Base-by-base conservation (phyloP, 768 basidiomycete genomes). In the Termitomyces titanicus region DNA sequence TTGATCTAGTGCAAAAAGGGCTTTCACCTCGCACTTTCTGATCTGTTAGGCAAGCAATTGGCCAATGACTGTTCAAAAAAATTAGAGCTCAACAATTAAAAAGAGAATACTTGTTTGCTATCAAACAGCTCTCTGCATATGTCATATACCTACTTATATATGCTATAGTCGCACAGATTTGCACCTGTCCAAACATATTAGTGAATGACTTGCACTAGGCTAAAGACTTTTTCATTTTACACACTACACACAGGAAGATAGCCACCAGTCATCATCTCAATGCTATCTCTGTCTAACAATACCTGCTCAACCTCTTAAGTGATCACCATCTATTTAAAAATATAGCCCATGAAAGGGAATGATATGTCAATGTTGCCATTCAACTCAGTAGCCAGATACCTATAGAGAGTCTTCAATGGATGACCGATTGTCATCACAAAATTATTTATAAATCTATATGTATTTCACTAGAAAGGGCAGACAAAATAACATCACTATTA, bases 191-290 rank as follows among this genome's bases (percentile, higher is more conserved):
- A 8, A 12, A 34, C 18, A 22, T 62, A 12, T 18, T 47, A 0
- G 47, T 12, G 1, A 2, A n/a, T 4, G 47, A 48, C 15, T 35
- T 8, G 5, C 5, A 25, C 7, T 69, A 65, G 69, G 65, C 57
- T 1, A 2, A 17, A 0, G 59, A 59, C 13, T 59, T 70, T 18
- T 63, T 66, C 25, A 60, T 73, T 40, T 57, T 71, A 8, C 66
- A 70, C 38, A 67, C 67, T 10, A 58, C 71, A 18, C 56, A 66
- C 2, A 70, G 70, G 1, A 73, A 73, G 38, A 54, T 63, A 20
- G 33, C 53, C n/a, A 59, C 53, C 17, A 8, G 9, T 0, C 70
- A 71, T 51, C 17, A 9, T 8, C 15, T 34, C 5, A 47, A 57
- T 3, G 6, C 2, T 2, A n/a, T 5, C 1, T 44, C 51, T 24